These are phyloP conservation scores for Erysimum cheiranthoides DNA, from an alignment of 345 rosid species.

Conservation along the genomic window DNA sequence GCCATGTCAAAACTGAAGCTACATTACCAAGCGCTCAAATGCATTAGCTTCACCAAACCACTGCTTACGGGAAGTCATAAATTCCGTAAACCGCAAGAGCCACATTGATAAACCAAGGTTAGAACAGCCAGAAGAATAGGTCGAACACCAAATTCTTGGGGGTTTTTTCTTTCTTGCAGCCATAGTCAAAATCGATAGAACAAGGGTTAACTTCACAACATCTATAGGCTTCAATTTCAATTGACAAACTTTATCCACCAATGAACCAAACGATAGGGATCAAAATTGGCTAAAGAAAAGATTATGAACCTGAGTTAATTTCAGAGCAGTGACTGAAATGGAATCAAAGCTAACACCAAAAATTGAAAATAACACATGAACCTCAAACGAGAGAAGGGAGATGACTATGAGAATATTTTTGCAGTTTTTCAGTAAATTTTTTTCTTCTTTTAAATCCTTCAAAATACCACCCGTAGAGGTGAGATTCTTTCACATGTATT, in stretches of 20 bases:
- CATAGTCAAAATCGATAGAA: slow-evolving; percentile 61
- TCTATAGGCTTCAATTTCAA: slow-evolving; percentile 61
- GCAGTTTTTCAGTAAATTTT: too few species aligned
- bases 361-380: too few species aligned
- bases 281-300: slow-evolving; percentile 54
- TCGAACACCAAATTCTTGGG: slow-evolving; percentile 51
- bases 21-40: slow-evolving; percentile 78
- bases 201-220: slow-evolving; percentile 60
- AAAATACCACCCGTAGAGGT: too few species aligned
- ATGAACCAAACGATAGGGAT: slow-evolving; percentile 51
- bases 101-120: slow-evolving; percentile 87
- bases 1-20: slow-evolving; percentile 75
- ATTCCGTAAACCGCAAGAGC: slow-evolving; percentile 63
- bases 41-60: slow-evolving; percentile 64
- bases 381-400: too few species aligned
- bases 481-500: too few species aligned
- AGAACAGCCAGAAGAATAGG: slow-evolving; percentile 91
- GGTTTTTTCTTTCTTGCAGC: slow-evolving; percentile 56
- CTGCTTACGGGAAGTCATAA: slow-evolving; percentile 65
- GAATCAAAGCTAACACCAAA: too few species aligned
- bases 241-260: slow-evolving; percentile 48
- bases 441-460: too few species aligned
- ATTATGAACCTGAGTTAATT: background rate
- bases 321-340: too few species aligned
- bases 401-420: too few species aligned